phyloP scores from a whole-genome alignment of 2,329 filamentous ascomycete species.

The Aspergillus aculeatus region DNA sequence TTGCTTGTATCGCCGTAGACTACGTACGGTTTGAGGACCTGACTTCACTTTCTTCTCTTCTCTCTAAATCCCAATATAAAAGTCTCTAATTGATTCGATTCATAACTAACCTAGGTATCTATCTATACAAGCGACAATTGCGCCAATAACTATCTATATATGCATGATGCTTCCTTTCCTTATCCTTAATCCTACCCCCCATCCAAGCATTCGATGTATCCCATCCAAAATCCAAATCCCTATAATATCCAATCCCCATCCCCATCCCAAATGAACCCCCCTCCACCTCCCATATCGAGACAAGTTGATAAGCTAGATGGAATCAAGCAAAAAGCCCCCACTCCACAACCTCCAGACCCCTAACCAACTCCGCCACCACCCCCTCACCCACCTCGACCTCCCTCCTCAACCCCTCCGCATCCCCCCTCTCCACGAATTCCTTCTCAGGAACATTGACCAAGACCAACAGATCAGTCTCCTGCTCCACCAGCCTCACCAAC shows the following conservation, averaged over 20 bases:
- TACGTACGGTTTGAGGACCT: too few species aligned
- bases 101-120: background rate
- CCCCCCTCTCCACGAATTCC: conserved; percentile 67
- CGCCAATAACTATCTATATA: background rate
- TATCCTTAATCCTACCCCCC: too few species aligned
- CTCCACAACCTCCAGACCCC: conserved; percentile 74
- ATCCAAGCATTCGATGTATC: too few species aligned
- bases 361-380: conserved; percentile 56
- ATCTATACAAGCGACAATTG: background rate
- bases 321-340: conserved; percentile 66
- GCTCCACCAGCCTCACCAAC: conserved; percentile 70
- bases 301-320: background rate
- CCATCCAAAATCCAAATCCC: too few species aligned
- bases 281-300: background rate
- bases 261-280: background rate
- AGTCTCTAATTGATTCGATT: background rate
- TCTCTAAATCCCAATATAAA: too few species aligned
- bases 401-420: conserved; percentile 66
- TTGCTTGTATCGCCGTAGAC: too few species aligned
- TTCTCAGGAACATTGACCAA: conserved; percentile 86
- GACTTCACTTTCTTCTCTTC: too few species aligned
- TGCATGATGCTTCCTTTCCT: background rate
- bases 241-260: background rate
- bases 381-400: conserved; percentile 56
- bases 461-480: conserved; percentile 78